Evolutionary conservation across 2,329 filamentous ascomycete genomes (phyloP).

Genomic region (Monosporascus cannonballus): DNA sequence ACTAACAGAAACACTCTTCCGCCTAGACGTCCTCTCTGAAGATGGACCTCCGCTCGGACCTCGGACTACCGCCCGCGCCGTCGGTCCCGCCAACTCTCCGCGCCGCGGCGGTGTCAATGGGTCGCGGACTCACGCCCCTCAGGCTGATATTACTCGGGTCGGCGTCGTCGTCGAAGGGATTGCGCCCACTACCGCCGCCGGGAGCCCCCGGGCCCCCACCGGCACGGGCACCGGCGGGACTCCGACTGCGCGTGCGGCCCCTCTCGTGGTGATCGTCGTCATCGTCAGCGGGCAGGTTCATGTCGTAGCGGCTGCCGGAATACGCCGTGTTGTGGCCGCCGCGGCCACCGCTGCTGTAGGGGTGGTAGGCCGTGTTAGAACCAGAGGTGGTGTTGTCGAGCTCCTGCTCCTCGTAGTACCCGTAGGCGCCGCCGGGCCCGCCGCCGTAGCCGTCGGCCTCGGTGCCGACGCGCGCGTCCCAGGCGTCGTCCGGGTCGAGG

Average conservation of each 20-base stretch:
- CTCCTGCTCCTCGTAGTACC: slow-evolving; percentile 73
- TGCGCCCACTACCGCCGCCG: slow-evolving; percentile 32
- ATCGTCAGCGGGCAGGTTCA: slow-evolving; percentile 37
- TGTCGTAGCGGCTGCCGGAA: slow-evolving; percentile 36
- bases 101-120: slow-evolving; percentile 44
- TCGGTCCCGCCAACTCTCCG: slow-evolving; percentile 5
- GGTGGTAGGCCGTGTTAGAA: slow-evolving; percentile 11
- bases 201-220: slow-evolving; percentile 34
- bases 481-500: slow-evolving; percentile 78
- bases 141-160: slow-evolving; percentile 56
- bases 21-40: slow-evolving; percentile 22
- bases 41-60: slow-evolving; percentile 22
- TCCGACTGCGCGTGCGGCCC: slow-evolving; percentile 38
- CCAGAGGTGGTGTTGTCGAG: slow-evolving; percentile 40
- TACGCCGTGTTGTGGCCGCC: slow-evolving; percentile 24
- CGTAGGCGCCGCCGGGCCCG: slow-evolving; percentile 30
- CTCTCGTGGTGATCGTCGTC: slow-evolving; percentile 23
- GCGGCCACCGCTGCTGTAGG: slow-evolving; percentile 59
- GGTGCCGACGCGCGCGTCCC: slow-evolving; percentile 73
- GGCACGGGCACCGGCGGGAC: slow-evolving; percentile 22
- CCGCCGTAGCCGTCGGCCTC: slow-evolving; percentile 59
- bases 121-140: slow-evolving; percentile 69
- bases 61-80: slow-evolving; percentile 18
- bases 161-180: slow-evolving; percentile 66
- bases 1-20: too few species aligned